Base-by-base conservation (phyloP, 2,329 filamentous ascomycete species). In the Colletotrichum zoysiae region DNA sequence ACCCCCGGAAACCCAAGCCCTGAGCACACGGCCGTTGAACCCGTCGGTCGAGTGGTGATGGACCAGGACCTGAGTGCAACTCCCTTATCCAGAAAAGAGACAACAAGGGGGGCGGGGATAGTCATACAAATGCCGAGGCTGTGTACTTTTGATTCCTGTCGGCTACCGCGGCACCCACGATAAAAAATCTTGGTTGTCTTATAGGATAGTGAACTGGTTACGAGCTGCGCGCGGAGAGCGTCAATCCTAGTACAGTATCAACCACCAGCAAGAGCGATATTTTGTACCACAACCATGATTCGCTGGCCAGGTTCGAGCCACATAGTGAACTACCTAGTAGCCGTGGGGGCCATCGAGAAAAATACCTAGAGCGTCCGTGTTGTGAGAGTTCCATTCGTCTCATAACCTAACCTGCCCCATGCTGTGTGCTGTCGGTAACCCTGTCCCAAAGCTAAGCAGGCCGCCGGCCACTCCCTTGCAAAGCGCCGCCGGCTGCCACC, bases 1-100 rank as follows among this genome's bases (percentile, higher is more conserved):
- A 61, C 63, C 9, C 56, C 67, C 56, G 40, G 40, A 56, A 64
- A 67, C 50, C 61, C 67, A 57, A 61, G 63, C 51, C 7, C 40
- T 20, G 51, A n/a, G 33, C 57, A 33, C 26, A 40, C 14, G 12
- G 35, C 26, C 18, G 26, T 35, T 46, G 38, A 44, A 18, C 56
- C 40, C 20, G 48, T 42, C 26, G 46, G 18, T 12, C n/a, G 23
- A 44, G 20, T 46, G 38, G 18, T 56, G 30, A 33, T 23, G 16
- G 30, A 56, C 53, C 53, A 20, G 18, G 33, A 56, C 33, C 33
- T 5, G 6, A 18, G 20, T 40, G 5, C 35, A 7, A 26, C 26
- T 57, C 12, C 12, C n/a, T 57, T 57, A n/a, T 23, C 20, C 9
- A 42, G 46, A 63, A 5, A n/a, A 40, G 55, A 16, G 18, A 16